These are phyloP conservation scores for Mortierella sp. DNA, from an alignment of 371 early-diverging fungal species.

Conservation along the genomic window DNA sequence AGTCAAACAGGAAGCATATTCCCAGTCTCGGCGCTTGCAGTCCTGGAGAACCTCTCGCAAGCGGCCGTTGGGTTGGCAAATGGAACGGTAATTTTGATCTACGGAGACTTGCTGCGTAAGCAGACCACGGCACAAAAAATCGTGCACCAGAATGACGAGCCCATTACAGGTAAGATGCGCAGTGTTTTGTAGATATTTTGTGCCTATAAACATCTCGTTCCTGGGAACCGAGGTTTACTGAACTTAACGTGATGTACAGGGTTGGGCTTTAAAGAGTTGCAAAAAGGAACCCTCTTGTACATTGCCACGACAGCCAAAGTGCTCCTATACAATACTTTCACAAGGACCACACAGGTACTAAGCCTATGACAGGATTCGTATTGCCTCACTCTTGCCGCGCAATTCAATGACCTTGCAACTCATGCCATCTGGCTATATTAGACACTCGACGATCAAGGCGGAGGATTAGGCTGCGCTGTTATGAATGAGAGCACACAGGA, in stretches of 20 bases:
- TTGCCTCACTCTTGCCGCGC: not conserved
- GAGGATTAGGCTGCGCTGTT: slow-evolving; percentile 81
- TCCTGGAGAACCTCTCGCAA: slow-evolving; percentile 85
- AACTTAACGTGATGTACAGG: slow-evolving; percentile 48
- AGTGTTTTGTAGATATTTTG: no score
- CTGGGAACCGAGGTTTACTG: not conserved
- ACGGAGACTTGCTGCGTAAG: slow-evolving; percentile 86
- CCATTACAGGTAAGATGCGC: slow-evolving; percentile 86
- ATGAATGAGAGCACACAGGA: slow-evolving; percentile 78
- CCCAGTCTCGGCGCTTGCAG: slow-evolving; percentile 89
- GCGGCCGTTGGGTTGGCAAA: slow-evolving; percentile 91
- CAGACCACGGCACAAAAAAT: slow-evolving; percentile 82
- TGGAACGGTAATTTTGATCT: slow-evolving; percentile 86
- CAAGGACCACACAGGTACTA: slow-evolving; percentile 34
- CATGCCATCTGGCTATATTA: slow-evolving; percentile 27
- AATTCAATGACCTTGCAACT: not conserved
- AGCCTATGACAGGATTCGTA: not conserved
- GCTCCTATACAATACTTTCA: slow-evolving; percentile 68
- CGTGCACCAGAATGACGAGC: slow-evolving; percentile 86
- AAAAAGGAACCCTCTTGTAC: slow-evolving; percentile 72
- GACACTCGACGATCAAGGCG: slow-evolving; percentile 84
- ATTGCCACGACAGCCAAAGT: slow-evolving; percentile 80
- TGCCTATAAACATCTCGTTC: no score
- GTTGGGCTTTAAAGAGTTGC: slow-evolving; percentile 83
- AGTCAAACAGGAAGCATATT: slow-evolving; percentile 78